These are phyloP conservation scores for Tolypocladium sp. DNA, from an alignment of 2,329 filamentous ascomycete genomes.

Conservation along the genomic window DNA sequence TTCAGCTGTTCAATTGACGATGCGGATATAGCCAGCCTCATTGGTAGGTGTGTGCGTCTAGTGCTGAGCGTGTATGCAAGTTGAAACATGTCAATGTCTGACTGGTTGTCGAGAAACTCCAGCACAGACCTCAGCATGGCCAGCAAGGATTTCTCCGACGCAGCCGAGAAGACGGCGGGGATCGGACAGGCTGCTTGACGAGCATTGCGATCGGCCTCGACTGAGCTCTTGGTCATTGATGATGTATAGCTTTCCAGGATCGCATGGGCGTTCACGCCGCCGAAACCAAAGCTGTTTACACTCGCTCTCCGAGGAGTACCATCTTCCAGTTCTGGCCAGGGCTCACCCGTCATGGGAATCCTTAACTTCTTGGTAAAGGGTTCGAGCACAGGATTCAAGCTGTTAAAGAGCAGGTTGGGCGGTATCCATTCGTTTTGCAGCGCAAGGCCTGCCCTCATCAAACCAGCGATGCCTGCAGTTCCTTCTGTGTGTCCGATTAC, in stretches of 20 bases:
- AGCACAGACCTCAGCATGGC: too few relatives aligned
- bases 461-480: constrained; percentile 14
- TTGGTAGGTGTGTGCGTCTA: too few relatives aligned
- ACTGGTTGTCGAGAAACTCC: too few relatives aligned
- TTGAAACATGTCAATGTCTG: too few relatives aligned
- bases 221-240: too few relatives aligned
- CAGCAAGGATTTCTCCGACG: too few relatives aligned
- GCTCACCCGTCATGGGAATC: not conserved
- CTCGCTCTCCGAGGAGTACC: constrained; percentile 8
- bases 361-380: not conserved
- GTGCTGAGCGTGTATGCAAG: too few relatives aligned
- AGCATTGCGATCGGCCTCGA: too few relatives aligned
- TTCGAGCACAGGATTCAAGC: not conserved
- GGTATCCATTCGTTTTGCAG: not conserved
- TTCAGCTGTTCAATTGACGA: too few relatives aligned
- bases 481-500: constrained; percentile 1
- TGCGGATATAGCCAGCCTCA: too few relatives aligned
- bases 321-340: constrained; percentile 20
- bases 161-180: too few relatives aligned
- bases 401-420: not conserved
- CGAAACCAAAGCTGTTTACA: constrained; percentile 30
- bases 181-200: too few relatives aligned
- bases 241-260: constrained; percentile 20
- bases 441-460: not conserved
- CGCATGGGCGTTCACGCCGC: constrained; percentile 33